phyloP scores from a whole-genome alignment of 2,329 filamentous ascomycete species.

The Aspergillus aculeatinus region DNA sequence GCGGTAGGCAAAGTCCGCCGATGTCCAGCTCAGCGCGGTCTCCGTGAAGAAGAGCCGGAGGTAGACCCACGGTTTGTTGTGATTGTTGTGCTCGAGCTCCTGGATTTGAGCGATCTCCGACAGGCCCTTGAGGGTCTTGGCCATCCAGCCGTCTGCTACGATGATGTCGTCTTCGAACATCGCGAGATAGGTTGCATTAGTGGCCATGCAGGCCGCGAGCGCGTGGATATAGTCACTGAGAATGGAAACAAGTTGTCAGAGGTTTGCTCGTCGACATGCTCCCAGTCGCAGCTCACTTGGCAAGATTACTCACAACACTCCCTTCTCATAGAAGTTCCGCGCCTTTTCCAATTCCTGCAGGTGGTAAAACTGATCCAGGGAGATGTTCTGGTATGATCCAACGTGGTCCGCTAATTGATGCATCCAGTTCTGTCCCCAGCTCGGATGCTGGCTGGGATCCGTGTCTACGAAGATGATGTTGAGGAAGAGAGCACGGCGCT shows the following conservation, averaged over 20 bases:
- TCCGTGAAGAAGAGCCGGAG: conserved; percentile 38
- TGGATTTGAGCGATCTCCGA: conserved; percentile 9
- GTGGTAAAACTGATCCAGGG: conserved; percentile 17
- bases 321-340: conserved; percentile 32
- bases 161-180: conserved; percentile 42
- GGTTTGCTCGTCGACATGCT: background rate
- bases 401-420: conserved; percentile 19
- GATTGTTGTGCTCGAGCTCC: background rate
- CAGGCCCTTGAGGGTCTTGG: conserved; percentile 28
- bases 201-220: conserved; percentile 28
- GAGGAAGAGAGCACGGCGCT: conserved; percentile 23
- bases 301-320: conserved; percentile 29
- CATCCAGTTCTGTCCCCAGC: conserved; percentile 28
- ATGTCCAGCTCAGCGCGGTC: conserved; percentile 28
- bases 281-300: too few species aligned
- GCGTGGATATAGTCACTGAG: conserved; percentile 33
- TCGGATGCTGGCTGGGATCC: conserved; percentile 24
- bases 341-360: conserved; percentile 26
- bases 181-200: conserved; percentile 32
- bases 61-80: conserved; percentile 27
- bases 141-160: conserved; percentile 38
- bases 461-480: conserved; percentile 27
- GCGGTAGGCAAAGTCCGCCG: conserved; percentile 23
- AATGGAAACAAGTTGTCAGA: background rate
- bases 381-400: conserved; percentile 21